These are phyloP conservation scores for Daedaleopsis sinensis DNA, from an alignment of 768 basidiomycete species.

Conservation along the genomic window DNA sequence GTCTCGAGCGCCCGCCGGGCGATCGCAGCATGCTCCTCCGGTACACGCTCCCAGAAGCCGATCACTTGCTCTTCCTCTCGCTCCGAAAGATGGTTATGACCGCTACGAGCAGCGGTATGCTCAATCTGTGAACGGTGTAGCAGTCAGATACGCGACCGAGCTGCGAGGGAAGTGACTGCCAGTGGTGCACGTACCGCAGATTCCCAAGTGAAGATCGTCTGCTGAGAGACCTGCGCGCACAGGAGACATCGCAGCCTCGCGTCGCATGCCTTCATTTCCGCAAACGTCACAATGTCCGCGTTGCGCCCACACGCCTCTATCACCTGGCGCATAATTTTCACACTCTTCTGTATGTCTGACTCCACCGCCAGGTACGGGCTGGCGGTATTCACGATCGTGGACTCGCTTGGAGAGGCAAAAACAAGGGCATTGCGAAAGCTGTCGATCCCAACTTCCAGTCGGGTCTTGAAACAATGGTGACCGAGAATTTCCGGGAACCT, in stretches of 20 bases:
- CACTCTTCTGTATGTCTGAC: neutral
- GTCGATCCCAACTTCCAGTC: neutral
- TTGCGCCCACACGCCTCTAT: neutral
- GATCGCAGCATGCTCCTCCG: neutral
- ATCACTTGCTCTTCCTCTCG: neutral
- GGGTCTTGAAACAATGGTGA: neutral
- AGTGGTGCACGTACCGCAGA: neutral
- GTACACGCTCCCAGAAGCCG: neutral
- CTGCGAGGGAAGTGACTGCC: neutral
- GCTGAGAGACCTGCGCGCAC: neutral
- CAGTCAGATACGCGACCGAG: too few relatives aligned
- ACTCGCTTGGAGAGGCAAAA: neutral
- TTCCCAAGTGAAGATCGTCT: neutral
- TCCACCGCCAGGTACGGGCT: neutral
- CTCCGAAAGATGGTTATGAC: neutral
- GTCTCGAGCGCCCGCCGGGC: neutral
- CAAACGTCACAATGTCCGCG: neutral
- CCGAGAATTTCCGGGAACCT: neutral
- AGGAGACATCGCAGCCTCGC: neutral
- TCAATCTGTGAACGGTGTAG: neutral
- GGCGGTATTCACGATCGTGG: too few relatives aligned
- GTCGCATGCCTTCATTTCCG: neutral
- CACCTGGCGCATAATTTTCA: neutral
- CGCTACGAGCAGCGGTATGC: neutral
- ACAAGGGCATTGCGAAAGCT: neutral